Conservation (phyloP, 768 basidiomycete genomes). For the Tephrocybe sp. region DNA sequence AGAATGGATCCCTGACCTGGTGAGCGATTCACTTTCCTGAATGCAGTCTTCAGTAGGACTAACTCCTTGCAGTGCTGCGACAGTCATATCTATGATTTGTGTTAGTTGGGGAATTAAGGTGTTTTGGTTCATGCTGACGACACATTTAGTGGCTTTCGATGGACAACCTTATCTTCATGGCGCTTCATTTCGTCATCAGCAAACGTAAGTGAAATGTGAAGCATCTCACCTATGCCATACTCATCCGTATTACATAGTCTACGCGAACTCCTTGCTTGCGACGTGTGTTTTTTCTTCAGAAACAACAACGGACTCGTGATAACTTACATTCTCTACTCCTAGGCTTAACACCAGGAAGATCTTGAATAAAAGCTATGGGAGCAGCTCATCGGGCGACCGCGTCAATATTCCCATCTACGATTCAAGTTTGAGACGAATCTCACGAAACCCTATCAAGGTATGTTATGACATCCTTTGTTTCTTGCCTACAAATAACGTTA, state of each 20-base stretch:
- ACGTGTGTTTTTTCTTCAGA: conserved; percentile 27
- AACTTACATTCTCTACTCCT: background rate
- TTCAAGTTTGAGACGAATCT: background rate
- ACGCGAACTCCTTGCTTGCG: conserved; percentile 49
- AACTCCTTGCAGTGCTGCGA: conserved; percentile 29
- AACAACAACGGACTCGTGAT: background rate
- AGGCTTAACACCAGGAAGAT: conserved; percentile 37
- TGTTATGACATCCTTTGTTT: background rate
- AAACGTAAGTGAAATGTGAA: conserved; percentile 33
- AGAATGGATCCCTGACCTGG: conserved; percentile 51
- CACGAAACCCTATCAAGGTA: background rate
- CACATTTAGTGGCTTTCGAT: conserved; percentile 41
- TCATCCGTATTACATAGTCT: conserved; percentile 27
- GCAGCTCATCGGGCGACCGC: background rate
- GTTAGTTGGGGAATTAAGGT: conserved; percentile 26
- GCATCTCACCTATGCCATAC: background rate
- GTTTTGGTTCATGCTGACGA: background rate
- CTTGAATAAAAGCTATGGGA: conserved; percentile 16
- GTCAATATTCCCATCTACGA: background rate
- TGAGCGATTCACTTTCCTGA: conserved; percentile 12
- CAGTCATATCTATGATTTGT: conserved; percentile 45
- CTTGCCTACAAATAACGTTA: background rate
- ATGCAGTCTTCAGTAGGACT: background rate
- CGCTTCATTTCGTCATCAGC: conserved; percentile 49
- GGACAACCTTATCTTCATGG: conserved; percentile 51